These are phyloP conservation scores for Syncephalastrum racemosum DNA, from an alignment of 371 early-diverging fungal species.

Conservation along the genomic window DNA sequence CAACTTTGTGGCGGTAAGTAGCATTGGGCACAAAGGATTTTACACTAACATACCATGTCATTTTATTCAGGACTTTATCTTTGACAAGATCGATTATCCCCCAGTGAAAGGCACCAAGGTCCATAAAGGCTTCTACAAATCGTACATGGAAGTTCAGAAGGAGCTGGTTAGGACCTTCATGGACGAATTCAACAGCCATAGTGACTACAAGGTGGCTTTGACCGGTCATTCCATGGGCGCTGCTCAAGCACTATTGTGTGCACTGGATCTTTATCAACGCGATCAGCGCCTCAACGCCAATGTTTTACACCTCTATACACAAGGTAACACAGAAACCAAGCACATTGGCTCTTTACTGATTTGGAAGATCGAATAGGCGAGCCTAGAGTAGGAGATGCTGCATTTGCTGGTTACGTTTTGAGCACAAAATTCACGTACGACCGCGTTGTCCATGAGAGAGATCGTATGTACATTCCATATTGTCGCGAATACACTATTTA, in stretches of 20 bases:
- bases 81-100: slow-evolving; percentile 11
- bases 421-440: slow-evolving; percentile 13
- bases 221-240: slow-evolving; percentile 29
- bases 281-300: slow-evolving; percentile 8
- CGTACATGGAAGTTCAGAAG: slow-evolving; percentile 14
- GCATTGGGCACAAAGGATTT: neutral
- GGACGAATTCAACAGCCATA: slow-evolving; percentile 11
- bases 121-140: slow-evolving; percentile 17
- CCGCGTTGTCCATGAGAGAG: slow-evolving; percentile 22
- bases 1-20: slow-evolving; percentile 21
- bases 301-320: slow-evolving; percentile 13
- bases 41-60: neutral
- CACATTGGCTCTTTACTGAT: neutral
- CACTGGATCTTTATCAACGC: slow-evolving; percentile 23
- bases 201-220: slow-evolving; percentile 19
- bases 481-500: too few species aligned
- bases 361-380: slow-evolving; percentile 9
- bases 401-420: slow-evolving; percentile 21
- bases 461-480: slow-evolving; percentile 16
- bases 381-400: slow-evolving; percentile 20
- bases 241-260: slow-evolving; percentile 15
- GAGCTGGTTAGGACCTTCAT: slow-evolving; percentile 6
- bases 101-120: slow-evolving; percentile 17
- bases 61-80: slow-evolving; percentile 12
- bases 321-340: neutral